phyloP scores from a whole-genome alignment of 345 rosid genomes.

The Eucalyptus melliodora region DNA sequence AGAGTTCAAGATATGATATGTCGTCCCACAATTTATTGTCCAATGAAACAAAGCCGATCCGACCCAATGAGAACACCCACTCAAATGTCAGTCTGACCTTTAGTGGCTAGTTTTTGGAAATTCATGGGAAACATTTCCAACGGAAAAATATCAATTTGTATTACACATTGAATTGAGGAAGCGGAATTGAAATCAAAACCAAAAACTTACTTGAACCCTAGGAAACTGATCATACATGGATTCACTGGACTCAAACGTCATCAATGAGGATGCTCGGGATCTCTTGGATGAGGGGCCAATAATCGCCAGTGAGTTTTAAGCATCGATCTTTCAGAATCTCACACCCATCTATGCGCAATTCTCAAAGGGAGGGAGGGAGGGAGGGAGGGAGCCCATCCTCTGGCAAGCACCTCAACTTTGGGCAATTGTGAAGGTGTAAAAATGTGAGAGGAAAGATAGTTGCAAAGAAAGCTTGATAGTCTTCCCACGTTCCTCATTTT shows the following conservation, averaged over 20 bases:
- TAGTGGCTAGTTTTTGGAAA: neutral
- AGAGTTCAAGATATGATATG: neutral
- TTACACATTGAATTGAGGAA: neutral
- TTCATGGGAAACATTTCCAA: neutral
- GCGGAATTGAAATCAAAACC: accelerated
- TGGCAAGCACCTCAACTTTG: neutral
- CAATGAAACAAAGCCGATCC: neutral
- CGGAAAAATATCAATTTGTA: neutral
- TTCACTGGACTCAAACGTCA: neutral
- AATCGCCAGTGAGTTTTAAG: neutral
- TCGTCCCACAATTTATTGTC: too few species aligned
- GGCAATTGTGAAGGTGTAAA: neutral
- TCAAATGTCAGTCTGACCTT: neutral
- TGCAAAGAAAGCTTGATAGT: neutral
- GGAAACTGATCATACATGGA: accelerated
- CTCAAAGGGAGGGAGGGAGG: neutral
- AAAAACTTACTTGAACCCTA: neutral
- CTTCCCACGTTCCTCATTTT: neutral
- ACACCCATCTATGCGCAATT: accelerated
- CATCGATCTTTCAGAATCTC: neutral
- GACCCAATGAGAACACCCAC: neutral
- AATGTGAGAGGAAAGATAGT: neutral
- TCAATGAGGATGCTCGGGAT: neutral
- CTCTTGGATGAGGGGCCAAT: neutral
- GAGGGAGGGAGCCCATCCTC: neutral